phyloP scores from a whole-genome alignment of 2,329 filamentous ascomycete species.

The Talaromyces marneffei region DNA sequence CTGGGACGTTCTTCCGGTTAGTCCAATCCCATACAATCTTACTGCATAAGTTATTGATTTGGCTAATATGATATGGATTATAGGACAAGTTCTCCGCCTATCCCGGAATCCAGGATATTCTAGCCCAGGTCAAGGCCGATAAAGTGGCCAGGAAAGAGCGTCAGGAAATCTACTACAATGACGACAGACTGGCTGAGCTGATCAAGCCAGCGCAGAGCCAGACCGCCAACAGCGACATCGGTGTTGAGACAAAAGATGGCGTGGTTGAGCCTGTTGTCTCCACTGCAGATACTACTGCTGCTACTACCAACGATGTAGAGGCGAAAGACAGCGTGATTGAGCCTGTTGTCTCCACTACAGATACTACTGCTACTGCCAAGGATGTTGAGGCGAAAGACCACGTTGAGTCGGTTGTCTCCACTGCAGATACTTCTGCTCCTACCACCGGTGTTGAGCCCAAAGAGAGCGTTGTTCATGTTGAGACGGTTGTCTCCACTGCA shows the following conservation, averaged over 20 bases:
- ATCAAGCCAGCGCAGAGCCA: not conserved
- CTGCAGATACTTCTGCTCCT: not conserved
- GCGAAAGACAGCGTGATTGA: not conserved
- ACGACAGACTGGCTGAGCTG: constrained; percentile 16
- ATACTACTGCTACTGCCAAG: not conserved
- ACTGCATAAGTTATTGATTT: not conserved
- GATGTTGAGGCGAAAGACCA: not conserved
- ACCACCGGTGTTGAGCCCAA: no score
- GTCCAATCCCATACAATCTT: not conserved
- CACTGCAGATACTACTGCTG: not conserved
- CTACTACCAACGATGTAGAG: not conserved
- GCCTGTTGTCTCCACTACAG: not conserved
- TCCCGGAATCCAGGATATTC: constrained; percentile 25
- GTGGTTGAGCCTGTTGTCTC: not conserved
- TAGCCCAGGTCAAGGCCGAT: constrained; percentile 22
- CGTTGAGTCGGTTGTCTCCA: not conserved
- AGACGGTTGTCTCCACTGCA: no score
- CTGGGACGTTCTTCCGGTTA: constrained; percentile 25
- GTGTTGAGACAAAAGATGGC: not conserved
- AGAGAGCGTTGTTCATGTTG: no score
- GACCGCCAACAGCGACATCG: not conserved
- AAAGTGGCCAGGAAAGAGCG: constrained; percentile 20
- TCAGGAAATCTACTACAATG: constrained; percentile 22
- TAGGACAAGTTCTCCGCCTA: constrained; percentile 27
- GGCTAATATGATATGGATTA: not conserved